These are phyloP conservation scores for Pelargonium citronellum DNA, from an alignment of 441 rosid genomes.

Conservation along the genomic window DNA sequence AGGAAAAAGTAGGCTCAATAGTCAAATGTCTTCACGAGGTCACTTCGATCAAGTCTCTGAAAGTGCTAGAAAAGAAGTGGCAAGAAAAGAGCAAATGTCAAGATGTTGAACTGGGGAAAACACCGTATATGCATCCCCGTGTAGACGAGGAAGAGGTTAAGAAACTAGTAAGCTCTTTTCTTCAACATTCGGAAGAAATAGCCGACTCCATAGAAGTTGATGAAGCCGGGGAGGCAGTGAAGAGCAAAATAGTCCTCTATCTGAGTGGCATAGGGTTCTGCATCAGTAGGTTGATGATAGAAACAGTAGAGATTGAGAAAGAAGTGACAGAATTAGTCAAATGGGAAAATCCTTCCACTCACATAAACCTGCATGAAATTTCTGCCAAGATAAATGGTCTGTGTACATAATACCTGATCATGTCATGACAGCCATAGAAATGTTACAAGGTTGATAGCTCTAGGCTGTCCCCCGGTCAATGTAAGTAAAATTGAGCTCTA, in stretches of 20 bases:
- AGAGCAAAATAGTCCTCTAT: slow-evolving; percentile 36
- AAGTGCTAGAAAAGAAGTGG: slow-evolving; percentile 27
- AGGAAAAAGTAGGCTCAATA: slow-evolving; percentile 30
- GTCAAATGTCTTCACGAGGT: slow-evolving; percentile 40
- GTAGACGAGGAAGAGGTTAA: slow-evolving; percentile 27
- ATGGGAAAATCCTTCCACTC: slow-evolving; percentile 37
- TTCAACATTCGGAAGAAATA: slow-evolving; percentile 29
- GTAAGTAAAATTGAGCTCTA: neutral
- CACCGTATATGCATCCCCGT: slow-evolving; percentile 13
- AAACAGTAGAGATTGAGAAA: slow-evolving; percentile 43
- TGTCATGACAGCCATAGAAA: neutral
- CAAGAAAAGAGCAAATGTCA: slow-evolving; percentile 32
- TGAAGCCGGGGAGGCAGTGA: slow-evolving; percentile 36
- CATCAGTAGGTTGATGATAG: slow-evolving; percentile 46
- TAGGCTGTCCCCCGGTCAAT: neutral
- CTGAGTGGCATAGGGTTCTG: slow-evolving; percentile 50
- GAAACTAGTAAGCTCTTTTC: slow-evolving; percentile 26
- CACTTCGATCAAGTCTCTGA: slow-evolving; percentile 27
- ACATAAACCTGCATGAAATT: slow-evolving; percentile 26
- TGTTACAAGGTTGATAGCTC: neutral
- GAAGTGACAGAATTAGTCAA: slow-evolving; percentile 38
- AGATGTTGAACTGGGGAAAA: slow-evolving; percentile 46
- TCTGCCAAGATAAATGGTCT: slow-evolving; percentile 23
- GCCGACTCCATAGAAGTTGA: slow-evolving; percentile 16
- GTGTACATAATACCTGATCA: slow-evolving; percentile 11